Base-by-base conservation (phyloP, 1,284 basidiomycete species). In the Fomitopsis palustris region DNA sequence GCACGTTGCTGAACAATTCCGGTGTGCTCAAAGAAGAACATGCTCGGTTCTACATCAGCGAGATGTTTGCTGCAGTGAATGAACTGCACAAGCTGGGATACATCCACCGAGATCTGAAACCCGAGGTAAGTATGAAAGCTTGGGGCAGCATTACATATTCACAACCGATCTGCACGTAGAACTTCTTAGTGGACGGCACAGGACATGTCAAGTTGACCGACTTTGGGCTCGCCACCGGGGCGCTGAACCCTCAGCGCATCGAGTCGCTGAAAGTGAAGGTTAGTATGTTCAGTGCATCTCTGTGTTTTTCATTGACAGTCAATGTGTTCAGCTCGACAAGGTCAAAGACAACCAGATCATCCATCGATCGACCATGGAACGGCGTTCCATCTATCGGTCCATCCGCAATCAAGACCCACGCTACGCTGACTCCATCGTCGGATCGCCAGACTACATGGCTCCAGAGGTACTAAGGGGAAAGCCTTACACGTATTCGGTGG, bases 181-280 rank as follows among this genome's bases (percentile, higher is more conserved):
- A 99, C 76, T 99, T 99, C 81, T 81, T 99, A 53, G 92, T 99
- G 42, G 97, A 99, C 71, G 85, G 91, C 9, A 88, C 89, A 9
- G 97, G 97, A 1, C 97, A 99, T 73, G 96, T 99, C 73, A 99
- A 99, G 76, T 80, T 99, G 51, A 99, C 97, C 7, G 97, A 99
- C 75, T 99, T 99, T 73, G 97, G 97, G 52, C 82, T 99, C 14
- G 97, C 97, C 1, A 97, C 97, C 1, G 97, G 97, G 37, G 93
- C 96, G 0, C 80, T 99, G 58, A 98, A 96, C 74, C 97, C 97
- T 0, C 91, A 87, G 65, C 88, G 94, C 61, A 98, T 99, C 66
- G 96, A 99, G 70, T 94, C 93, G 7, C 81, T 99, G 64, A 96
- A 92, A 78, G 82, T 93, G 70, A 96, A 95, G 82, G 93, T 93